phyloP scores from a whole-genome alignment of 1,139 yeast genomes.

The Pichia kudriavzevii region DNA sequence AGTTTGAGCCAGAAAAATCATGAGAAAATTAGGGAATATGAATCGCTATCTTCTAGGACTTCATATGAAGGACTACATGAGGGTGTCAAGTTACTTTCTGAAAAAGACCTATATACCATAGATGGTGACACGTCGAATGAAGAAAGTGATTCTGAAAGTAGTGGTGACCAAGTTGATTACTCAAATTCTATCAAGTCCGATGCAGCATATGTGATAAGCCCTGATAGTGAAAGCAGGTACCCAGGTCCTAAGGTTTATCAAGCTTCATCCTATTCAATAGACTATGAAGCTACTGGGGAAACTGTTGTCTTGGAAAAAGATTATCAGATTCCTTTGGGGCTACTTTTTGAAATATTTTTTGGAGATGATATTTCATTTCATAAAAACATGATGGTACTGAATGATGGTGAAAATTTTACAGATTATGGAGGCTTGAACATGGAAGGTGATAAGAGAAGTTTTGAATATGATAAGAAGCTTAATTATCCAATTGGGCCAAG shows the following conservation, averaged over 20 bases:
- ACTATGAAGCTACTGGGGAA: conserved; percentile 26
- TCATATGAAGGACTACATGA: conserved; percentile 10
- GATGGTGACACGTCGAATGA: conserved; percentile 24
- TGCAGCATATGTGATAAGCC: too few species aligned
- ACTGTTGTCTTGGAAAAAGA: conserved; percentile 27
- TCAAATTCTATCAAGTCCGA: conserved; percentile 12
- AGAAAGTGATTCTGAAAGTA: conserved; percentile 11
- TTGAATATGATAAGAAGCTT: conserved; percentile 39
- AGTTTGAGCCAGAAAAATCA: conserved; percentile 22
- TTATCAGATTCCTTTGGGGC: conserved; percentile 42
- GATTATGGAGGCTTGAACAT: conserved; percentile 32
- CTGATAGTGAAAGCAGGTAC: conserved; percentile 23
- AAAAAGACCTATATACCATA: conserved; percentile 33
- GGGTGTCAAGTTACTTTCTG: conserved; percentile 15
- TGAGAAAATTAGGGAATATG: conserved; percentile 22
- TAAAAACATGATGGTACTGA: conserved; percentile 33
- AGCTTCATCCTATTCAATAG: conserved; percentile 27
- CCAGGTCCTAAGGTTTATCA: conserved; percentile 35
- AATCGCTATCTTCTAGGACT: conserved; percentile 10
- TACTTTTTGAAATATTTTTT: conserved; percentile 41
- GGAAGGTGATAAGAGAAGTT: conserved; percentile 31
- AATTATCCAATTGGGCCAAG: conserved; percentile 54
- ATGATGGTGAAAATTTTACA: conserved; percentile 43
- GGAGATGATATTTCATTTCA: conserved; percentile 40
- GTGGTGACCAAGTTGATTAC: conserved; percentile 19